These are phyloP conservation scores for Debaryomyces sp. DNA, from an alignment of 1,139 yeast species.

Conservation along the genomic window DNA sequence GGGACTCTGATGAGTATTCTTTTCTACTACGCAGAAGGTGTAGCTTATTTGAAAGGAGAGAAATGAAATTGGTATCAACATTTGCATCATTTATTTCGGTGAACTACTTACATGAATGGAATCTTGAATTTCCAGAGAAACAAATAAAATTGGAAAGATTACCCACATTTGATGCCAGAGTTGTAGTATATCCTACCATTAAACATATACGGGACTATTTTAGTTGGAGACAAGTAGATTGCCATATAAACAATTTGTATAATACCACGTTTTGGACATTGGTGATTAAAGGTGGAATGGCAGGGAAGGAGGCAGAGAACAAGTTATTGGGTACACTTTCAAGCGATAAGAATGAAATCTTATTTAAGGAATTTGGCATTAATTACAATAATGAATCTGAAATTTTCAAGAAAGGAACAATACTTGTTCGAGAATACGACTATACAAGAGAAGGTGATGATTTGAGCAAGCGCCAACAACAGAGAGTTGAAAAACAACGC, in stretches of 20 bases:
- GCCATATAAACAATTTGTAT: conserved; percentile 92
- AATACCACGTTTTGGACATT: conserved; percentile 93
- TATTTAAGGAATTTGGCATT: conserved; percentile 75
- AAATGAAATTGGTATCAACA: conserved; percentile 74
- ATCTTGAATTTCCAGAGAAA: conserved; percentile 53
- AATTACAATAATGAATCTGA: conserved; percentile 92
- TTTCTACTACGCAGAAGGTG: conserved; percentile 69
- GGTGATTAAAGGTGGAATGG: conserved; percentile 67
- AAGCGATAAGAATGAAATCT: conserved; percentile 83
- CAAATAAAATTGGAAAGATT: conserved; percentile 43
- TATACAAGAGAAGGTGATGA: conserved; percentile 15
- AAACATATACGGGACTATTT: conserved; percentile 74
- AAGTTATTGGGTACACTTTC: conserved; percentile 73
- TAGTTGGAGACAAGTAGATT: conserved; percentile 95
- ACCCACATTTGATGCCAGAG: conserved; percentile 92
- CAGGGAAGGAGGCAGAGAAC: conserved; percentile 79
- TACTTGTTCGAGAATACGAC: conserved; percentile 58
- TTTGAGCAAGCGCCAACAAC: conserved; percentile 49
- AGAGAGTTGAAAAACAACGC: conserved; percentile 49
- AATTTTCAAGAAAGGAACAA: conserved; percentile 84
- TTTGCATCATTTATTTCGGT: conserved; percentile 84
- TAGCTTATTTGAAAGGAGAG: conserved; percentile 76
- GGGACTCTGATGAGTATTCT: conserved; percentile 94
- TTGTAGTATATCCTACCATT: conserved; percentile 77
- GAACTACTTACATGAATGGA: conserved; percentile 72